These are phyloP conservation scores for Durotheca rogersii DNA, from an alignment of 495 filamentous ascomycete species.

Conservation along the genomic window DNA sequence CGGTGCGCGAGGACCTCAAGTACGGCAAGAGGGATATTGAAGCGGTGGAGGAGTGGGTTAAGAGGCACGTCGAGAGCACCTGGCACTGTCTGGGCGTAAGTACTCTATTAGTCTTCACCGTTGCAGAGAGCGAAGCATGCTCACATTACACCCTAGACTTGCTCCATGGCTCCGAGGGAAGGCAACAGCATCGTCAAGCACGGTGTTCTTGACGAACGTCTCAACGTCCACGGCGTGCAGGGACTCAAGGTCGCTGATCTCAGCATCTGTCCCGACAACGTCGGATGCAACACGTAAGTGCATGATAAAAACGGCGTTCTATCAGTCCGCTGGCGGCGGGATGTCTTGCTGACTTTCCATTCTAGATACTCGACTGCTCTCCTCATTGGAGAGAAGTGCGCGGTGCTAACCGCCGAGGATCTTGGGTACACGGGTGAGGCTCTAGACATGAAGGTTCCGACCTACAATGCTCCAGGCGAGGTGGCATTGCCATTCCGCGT, in stretches of 20 bases:
- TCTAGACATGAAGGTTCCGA: constrained; percentile 73
- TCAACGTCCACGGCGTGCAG: constrained; percentile 80
- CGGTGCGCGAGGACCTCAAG: constrained; percentile 60
- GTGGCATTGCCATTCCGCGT: constrained; percentile 35
- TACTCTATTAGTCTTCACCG: constrained; percentile 9
- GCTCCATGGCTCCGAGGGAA: constrained; percentile 77
- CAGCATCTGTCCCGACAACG: constrained; percentile 79
- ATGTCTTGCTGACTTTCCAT: no score
- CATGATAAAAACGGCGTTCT: not conserved
- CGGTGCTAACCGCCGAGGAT: constrained; percentile 70
- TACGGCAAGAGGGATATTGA: constrained; percentile 68
- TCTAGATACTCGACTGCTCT: constrained; percentile 66
- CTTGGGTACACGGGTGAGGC: constrained; percentile 72
- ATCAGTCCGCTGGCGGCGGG: not conserved
- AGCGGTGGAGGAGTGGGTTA: constrained; percentile 75
- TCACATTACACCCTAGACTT: constrained; percentile 55
- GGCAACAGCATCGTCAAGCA: constrained; percentile 80
- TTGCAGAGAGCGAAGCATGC: no score
- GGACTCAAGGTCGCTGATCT: constrained; percentile 81
- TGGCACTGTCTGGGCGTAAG: constrained; percentile 66
- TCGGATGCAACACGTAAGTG: constrained; percentile 74
- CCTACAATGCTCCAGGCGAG: constrained; percentile 61
- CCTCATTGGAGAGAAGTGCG: constrained; percentile 81
- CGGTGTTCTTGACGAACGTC: constrained; percentile 74
- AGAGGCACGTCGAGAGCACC: constrained; percentile 74